A percentile compares a stretch with the other conserved stretches of the same genome.
These are phyloP conservation scores for Candolleomyces aberdarensis DNA, from an alignment of 768 basidiomycete genomes.

Conservation along the genomic window DNA sequence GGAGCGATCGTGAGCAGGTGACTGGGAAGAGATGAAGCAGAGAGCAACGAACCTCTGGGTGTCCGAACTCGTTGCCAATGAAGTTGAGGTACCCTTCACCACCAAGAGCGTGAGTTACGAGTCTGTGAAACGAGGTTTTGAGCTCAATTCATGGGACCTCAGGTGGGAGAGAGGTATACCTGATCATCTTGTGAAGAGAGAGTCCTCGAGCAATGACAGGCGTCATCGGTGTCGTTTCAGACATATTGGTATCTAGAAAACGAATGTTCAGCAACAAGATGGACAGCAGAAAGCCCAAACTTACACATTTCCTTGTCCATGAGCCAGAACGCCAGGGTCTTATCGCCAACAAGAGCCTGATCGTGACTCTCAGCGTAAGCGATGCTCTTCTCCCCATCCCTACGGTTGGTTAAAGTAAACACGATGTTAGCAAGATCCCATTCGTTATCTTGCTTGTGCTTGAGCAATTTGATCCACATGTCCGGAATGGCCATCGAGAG, in stretches of 20 bases:
- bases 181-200: conserved; percentile 95
- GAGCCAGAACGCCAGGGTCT: conserved; percentile 97
- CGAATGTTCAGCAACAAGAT: background rate
- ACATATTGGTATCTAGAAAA: conserved; percentile 85
- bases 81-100: conserved; percentile 99
- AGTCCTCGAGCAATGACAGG: conserved; percentile 85
- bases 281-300: conserved; percentile 22
- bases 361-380: conserved; percentile 96
- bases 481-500: conserved; percentile 98
- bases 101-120: conserved; percentile 88
- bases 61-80: conserved; percentile 97
- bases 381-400: conserved; percentile 87
- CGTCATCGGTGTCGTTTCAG: conserved; percentile 78
- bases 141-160: background rate
- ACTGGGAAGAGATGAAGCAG: background rate
- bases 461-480: conserved; percentile 99
- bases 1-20: conserved; percentile 2
- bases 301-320: conserved; percentile 99
- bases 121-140: conserved; percentile 36
- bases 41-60: conserved; percentile 74
- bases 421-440: conserved; percentile 90
- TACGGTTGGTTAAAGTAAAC: conserved; percentile 85
- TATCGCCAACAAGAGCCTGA: conserved; percentile 97
- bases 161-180: conserved; percentile 43
- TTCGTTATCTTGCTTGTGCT: conserved; percentile 81